Evolutionary conservation across 192 early-diverging fungal genomes (phyloP).

Genomic region (Powellomyces hirtus): DNA sequence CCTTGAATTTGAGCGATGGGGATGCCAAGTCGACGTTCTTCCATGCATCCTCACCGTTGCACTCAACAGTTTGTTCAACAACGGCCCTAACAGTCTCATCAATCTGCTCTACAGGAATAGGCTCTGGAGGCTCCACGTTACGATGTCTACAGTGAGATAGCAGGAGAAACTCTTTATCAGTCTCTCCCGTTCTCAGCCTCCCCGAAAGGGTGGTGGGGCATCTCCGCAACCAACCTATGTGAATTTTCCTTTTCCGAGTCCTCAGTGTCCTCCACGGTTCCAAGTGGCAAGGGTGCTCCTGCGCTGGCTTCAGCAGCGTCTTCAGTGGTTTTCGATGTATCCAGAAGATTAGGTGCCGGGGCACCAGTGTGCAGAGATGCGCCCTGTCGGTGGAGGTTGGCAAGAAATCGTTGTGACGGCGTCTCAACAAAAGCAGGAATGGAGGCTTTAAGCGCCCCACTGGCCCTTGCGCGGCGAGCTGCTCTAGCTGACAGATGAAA

Average conservation of each 20-base stretch:
- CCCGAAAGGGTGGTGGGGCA: not conserved
- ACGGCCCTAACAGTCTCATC: conserved; percentile 3
- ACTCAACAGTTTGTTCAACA: conserved; percentile 6
- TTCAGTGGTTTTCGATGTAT: not conserved
- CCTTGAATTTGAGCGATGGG: conserved; percentile 28
- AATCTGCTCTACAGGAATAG: not conserved
- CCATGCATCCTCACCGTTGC: not conserved
- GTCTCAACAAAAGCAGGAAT: not conserved
- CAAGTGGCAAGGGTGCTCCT: not conserved
- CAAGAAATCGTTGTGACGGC: conserved; percentile 8
- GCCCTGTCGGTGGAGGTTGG: conserved; percentile 5
- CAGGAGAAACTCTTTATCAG: not conserved
- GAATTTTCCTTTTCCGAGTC: conserved; percentile 19
- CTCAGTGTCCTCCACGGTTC: conserved; percentile 1
- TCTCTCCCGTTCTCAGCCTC: not conserved
- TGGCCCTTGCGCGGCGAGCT: conserved; percentile 8
- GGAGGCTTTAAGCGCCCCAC: not conserved
- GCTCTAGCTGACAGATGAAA: conserved; percentile 9
- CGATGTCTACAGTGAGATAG: not conserved
- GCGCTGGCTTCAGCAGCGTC: not conserved
- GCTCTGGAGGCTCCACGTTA: not conserved
- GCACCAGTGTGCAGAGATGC: conserved; percentile 10
- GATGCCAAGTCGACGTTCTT: conserved; percentile 1
- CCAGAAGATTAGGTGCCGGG: not conserved
- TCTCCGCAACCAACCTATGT: conserved; percentile 2